Conservation (phyloP, 495 filamentous ascomycete species). For the Neurospora terricola region DNA sequence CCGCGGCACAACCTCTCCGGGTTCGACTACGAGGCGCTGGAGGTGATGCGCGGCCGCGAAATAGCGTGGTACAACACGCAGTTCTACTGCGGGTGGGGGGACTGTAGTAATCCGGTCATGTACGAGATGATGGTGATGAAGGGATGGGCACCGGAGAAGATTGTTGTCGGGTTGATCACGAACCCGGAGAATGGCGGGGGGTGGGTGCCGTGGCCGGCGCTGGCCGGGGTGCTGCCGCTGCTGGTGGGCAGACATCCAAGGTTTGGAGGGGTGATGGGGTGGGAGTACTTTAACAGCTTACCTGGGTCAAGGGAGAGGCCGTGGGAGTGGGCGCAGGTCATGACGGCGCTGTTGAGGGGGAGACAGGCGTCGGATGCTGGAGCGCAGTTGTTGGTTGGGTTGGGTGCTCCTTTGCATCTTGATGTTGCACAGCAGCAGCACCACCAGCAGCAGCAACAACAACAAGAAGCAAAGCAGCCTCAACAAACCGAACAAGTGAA, state of each 20-base stretch:
- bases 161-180: constrained; percentile 67
- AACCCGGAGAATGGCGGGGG: constrained; percentile 58
- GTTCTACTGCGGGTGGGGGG: constrained; percentile 82
- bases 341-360: constrained; percentile 25
- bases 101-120: constrained; percentile 43
- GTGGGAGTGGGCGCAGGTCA: constrained; percentile 56
- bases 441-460: background rate
- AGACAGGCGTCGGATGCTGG: constrained; percentile 1
- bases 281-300: constrained; percentile 76
- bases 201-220: constrained; percentile 26
- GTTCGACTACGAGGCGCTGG: constrained; percentile 65
- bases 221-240: constrained; percentile 26
- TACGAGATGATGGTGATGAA: constrained; percentile 70
- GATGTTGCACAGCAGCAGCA: background rate
- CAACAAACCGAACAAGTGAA: background rate
- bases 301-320: constrained; percentile 50
- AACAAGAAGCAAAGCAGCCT: background rate
- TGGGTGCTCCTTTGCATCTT: background rate
- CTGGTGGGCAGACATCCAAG: constrained; percentile 27
- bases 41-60: constrained; percentile 51
- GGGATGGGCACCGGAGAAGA: constrained; percentile 62
- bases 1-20: constrained; percentile 53
- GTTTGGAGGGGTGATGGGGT: constrained; percentile 76
- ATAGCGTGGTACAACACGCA: constrained; percentile 79
- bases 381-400: background rate